Evolutionary conservation across 2,329 filamentous ascomycete genomes (phyloP), one percentile per base, ranked within the genome.

Genomic region (Aureobasidium vineae): DNA sequence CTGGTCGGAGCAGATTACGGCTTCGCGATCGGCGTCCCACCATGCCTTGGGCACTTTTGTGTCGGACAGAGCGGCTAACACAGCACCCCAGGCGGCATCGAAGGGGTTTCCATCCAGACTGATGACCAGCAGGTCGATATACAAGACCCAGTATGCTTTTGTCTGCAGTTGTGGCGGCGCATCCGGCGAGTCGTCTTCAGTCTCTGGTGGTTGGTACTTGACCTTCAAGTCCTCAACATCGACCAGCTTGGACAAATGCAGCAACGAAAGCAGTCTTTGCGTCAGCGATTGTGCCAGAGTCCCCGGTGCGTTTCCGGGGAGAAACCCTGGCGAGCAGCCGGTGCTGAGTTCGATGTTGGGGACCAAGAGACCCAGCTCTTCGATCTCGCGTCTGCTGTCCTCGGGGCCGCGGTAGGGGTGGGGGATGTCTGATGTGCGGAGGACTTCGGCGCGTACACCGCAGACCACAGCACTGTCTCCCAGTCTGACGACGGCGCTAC

Each of bases 381-480:
- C 79, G 28, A 85, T 73, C 56, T 83, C 77, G n/a, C 43, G 41
- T 23, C 26, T 45, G 53, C 73, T 72, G 26, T 71, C 70, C 15
- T 71, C 68, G 13, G 67, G 64, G 11, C 72, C 70, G 36, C 72
- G 63, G 50, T 73, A 67, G 68, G 86, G 89, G 72, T 86, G 87
- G 56, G 88, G 88, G 67, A 96, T 91, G 75, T 91, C 87, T 59
- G 85, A 84, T 2, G 90, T 88, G 56, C 88, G 83, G 31, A 99
- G 82, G 7, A 96, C 88, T 79, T 99, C 95, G 63, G 85, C 93
- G 52, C 94, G 87, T 23, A 99, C 87, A 66, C 94, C 95, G 75
- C 93, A 97, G 43, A 99, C 93, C n/a, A 93, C 91, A 0, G 92
- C 92, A 1, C 94, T 98, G 77, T 96, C 91, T 54, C 95, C 95